These are phyloP conservation scores for Yarrowia divulgata DNA, from an alignment of 805 yeast genomes.

Conservation along the genomic window DNA sequence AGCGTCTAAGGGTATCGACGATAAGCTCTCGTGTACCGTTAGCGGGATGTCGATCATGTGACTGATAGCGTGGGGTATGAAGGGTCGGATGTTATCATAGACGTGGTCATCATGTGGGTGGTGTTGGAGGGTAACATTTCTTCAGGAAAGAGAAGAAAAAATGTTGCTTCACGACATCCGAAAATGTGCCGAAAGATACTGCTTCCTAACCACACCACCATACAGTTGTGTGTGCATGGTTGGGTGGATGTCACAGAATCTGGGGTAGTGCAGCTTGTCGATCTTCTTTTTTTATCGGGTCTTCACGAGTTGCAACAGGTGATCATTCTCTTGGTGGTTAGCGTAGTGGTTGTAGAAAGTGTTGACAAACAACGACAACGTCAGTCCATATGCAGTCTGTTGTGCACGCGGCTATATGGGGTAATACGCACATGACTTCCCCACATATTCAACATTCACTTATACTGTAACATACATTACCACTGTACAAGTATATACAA, in stretches of 20 bases:
- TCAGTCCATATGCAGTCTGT: background rate
- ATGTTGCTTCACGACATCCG: background rate
- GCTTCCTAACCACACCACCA: background rate
- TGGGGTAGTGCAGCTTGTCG: background rate
- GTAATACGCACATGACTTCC: constrained; percentile 21
- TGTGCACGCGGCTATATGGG: background rate
- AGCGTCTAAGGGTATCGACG: constrained; percentile 3
- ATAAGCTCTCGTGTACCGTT: constrained; percentile 16
- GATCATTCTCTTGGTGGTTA: no score
- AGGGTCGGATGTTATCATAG: background rate
- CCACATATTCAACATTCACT: constrained; percentile 3
- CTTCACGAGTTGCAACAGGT: no score
- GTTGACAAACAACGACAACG: background rate
- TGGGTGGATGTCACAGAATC: background rate
- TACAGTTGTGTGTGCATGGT: no score
- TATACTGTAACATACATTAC: background rate
- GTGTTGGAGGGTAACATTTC: background rate
- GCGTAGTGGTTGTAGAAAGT: no score
- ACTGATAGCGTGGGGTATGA: background rate
- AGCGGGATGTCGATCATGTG: background rate
- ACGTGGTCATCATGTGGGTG: background rate
- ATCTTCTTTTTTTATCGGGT: background rate
- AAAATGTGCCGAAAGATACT: background rate
- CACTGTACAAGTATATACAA: background rate
- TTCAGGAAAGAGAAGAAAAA: background rate